phyloP scores from a whole-genome alignment of 441 rosid genomes.

The Eruca vesicaria region DNA sequence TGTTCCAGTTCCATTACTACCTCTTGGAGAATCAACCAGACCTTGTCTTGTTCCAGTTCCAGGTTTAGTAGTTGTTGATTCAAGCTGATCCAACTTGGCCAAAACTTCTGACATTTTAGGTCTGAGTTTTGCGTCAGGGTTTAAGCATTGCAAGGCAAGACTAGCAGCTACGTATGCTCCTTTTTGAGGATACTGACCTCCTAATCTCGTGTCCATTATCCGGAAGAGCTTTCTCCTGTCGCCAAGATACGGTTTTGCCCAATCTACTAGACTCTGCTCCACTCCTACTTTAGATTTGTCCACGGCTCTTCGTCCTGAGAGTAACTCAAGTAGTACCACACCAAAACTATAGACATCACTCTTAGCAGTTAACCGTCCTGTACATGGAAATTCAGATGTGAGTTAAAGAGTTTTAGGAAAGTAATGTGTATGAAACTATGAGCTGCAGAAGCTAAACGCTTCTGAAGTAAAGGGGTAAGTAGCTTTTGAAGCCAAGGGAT shows the following conservation, averaged over 20 bases:
- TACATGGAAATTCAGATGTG: conserved; percentile 21
- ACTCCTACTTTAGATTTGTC: conserved; percentile 46
- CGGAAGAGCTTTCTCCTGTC: conserved; percentile 53
- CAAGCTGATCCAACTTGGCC: conserved; percentile 46
- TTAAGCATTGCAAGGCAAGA: conserved; percentile 49
- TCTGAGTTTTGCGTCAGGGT: conserved; percentile 43
- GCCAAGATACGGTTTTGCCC: conserved; percentile 54
- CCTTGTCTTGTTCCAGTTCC: not conserved
- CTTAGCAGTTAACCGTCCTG: conserved; percentile 60
- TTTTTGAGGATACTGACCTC: conserved; percentile 59
- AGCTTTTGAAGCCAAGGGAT: not conserved
- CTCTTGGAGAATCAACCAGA: conserved; percentile 18
- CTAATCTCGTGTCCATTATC: conserved; percentile 59
- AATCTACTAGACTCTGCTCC: conserved; percentile 39
- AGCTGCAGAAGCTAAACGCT: not conserved
- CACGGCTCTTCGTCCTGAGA: conserved; percentile 56
- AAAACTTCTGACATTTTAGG: conserved; percentile 57
- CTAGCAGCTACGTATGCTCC: conserved; percentile 48
- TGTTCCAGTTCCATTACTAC: conserved; percentile 18
- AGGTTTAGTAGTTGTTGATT: conserved; percentile 32
- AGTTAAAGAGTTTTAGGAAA: not conserved
- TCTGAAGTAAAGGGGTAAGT: not conserved
- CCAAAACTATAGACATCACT: conserved; percentile 68
- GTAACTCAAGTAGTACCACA: conserved; percentile 54
- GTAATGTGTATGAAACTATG: not conserved